Base-by-base conservation (phyloP, 305 asterid species). In the Plantago coronopus region DNA sequence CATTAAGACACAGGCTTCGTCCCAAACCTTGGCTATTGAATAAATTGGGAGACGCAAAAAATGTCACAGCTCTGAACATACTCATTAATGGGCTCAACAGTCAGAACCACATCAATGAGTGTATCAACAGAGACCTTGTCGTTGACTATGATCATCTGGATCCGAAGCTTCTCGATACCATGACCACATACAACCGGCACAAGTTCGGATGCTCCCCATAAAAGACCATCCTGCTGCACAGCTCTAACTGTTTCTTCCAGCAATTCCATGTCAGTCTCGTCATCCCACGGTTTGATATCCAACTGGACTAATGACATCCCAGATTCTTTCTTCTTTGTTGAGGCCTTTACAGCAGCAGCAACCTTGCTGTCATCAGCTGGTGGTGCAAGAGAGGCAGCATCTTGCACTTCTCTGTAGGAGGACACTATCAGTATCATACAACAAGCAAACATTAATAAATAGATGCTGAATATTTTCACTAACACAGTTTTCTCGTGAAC, bases 231-330 rank as follows among this genome's bases (percentile, higher is more conserved):
- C 87, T 83, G 70, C 22, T 76, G 54, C 64, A 91, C 93, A 55
- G 80, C 57, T 50, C 89, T 78, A 54, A 91, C 91, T 17, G 95
- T 89, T 74, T 91, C 98, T 68, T 91, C 98, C 17, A 91, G 96
- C 70, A 79, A 77, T 66, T 84, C 74, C 98, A 91, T 91, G 64
- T 88, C 96, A 20, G 95, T 91, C 72, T 89, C 97, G 29, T 89
- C 97, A 69, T 89, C 96, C 97, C 97, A 87, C 59, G 97, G 96
- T 61, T 89, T 89, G 0, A 89, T 72, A 67, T 87, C 97, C 95
- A 89, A 45, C n/a, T 87, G 74, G 18, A 89, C 73, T 0, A 96
- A 89, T 43, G 97, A 89, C 77, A 87, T 91, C 14, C 96, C 96
- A 66, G 86, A 77, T 59, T 82, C 97, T 75, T 84, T 82, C 88